Conservation (phyloP, 805 yeast species). For the Wickerhamomyces canadensis region DNA sequence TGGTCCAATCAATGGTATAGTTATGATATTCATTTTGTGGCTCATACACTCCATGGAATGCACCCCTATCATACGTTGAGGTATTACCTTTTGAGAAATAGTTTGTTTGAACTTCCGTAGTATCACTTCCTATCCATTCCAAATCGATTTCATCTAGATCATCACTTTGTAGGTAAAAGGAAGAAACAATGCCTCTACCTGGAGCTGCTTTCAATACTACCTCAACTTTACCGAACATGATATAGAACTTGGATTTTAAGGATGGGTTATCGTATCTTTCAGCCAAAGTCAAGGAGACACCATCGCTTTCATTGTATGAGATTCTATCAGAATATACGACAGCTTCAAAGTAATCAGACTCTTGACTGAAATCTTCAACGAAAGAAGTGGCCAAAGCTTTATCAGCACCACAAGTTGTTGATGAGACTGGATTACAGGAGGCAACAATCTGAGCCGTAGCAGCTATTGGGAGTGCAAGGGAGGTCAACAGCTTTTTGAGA, state of each 20-base stretch:
- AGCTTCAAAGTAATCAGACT: conserved; percentile 38
- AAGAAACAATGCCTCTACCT: conserved; percentile 77
- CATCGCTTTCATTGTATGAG: conserved; percentile 45
- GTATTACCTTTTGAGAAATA: conserved; percentile 80
- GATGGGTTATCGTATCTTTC: conserved; percentile 75
- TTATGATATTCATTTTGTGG: conserved; percentile 59
- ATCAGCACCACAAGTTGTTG: conserved; percentile 38
- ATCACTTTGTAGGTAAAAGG: conserved; percentile 76
- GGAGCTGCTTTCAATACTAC: conserved; percentile 64
- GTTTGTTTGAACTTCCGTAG: conserved; percentile 67
- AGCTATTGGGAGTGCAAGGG: background rate
- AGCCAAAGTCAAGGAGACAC: conserved; percentile 55
- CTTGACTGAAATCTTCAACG: conserved; percentile 44
- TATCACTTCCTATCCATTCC: conserved; percentile 84
- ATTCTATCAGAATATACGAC: conserved; percentile 38
- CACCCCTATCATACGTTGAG: conserved; percentile 59
- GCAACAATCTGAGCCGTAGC: conserved; percentile 15
- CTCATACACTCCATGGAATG: conserved; percentile 49
- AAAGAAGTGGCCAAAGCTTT: conserved; percentile 59
- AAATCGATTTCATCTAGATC: conserved; percentile 86
- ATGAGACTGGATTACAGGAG: conserved; percentile 41
- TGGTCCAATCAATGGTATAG: conserved; percentile 82
- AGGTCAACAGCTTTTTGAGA: conserved; percentile 2
- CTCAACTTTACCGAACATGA: conserved; percentile 86
- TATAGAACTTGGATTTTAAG: conserved; percentile 68